A percentile compares a stretch with the other conserved stretches of the same genome.
phyloP scores from a whole-genome alignment of 2,329 filamentous ascomycete genomes.

The Calonectria hongkongensis region DNA sequence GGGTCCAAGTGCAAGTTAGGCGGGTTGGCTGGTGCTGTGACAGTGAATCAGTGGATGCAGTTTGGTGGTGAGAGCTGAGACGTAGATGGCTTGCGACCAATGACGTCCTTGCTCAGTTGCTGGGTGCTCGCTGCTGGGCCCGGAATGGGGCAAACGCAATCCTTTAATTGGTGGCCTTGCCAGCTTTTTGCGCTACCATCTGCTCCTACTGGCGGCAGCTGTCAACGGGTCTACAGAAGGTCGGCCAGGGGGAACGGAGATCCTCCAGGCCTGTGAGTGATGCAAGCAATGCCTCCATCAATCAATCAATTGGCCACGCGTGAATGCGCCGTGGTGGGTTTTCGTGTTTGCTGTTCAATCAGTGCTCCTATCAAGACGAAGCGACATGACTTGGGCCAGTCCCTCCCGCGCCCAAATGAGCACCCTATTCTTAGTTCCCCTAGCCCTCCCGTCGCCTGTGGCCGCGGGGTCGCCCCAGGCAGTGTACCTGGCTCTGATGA shows the following conservation, averaged over 20 bases:
- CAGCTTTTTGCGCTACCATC: constrained; percentile 4
- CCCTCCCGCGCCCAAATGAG: constrained; percentile 15
- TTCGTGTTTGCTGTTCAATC: constrained; percentile 11
- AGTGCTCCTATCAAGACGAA: constrained; percentile 15
- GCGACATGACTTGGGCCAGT: not conserved
- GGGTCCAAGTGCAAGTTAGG: constrained; percentile 44
- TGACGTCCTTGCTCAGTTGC: constrained; percentile 35
- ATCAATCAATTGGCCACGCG: constrained; percentile 34
- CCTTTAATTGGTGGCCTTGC: constrained; percentile 48
- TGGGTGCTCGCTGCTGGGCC: constrained; percentile 45
- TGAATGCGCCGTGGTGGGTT: not conserved
- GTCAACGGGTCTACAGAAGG: constrained; percentile 21
- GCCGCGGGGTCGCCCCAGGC: constrained; percentile 27
- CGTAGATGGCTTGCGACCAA: constrained; percentile 44
- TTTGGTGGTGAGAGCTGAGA: constrained; percentile 49
- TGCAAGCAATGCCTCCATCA: constrained; percentile 24
- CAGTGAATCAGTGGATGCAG: constrained; percentile 47
- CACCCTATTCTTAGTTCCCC: constrained; percentile 26
- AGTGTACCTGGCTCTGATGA: constrained; percentile 12
- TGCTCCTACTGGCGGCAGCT: constrained; percentile 3
- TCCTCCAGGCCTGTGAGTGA: constrained; percentile 10
- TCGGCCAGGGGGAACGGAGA: constrained; percentile 20
- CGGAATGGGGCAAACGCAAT: constrained; percentile 28
- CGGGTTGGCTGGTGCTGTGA: constrained; percentile 39
- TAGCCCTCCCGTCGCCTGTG: constrained; percentile 18